Evolutionary conservation across 2,329 filamentous ascomycete species (phyloP), one percentile per base, ranked within the genome.

Genomic region (Dothidotthia symphoricarpi): DNA sequence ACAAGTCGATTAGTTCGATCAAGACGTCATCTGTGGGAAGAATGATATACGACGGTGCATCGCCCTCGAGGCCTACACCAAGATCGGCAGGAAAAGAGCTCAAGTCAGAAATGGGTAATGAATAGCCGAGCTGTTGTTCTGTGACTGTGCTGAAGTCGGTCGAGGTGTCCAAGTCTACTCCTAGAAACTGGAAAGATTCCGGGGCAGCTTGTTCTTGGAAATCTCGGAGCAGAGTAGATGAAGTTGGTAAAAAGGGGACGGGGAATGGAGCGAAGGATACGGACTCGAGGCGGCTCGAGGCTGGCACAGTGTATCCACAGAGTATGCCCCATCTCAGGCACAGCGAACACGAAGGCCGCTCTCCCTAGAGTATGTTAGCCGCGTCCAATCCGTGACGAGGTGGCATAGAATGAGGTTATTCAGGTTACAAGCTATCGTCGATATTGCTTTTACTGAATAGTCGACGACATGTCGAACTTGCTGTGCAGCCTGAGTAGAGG

Each of bases 241-340:
- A n/a, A n/a, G n/a, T n/a, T n/a, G n/a, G n/a, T n/a, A n/a, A 22
- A 22, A 6, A 22, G 19, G 19, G 19, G 9, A 9, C 19, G 9
- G 19, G 9, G 19, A 22, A 22, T 9, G 19, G 9, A 9, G 9
- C 19, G 5, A 9, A 5, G 9, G 9, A 22, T 9, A 9, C 19
- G 19, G 5, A 22, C 19, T 22, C 19, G 5, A 5, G 5, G 19
- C 19, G 19, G 19, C 9, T 9, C 9, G 37, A n/a, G 6, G 36
- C 22, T 6, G 39, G 31, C 17, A 33, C 29, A 6, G 31, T 15
- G 33, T 61, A 63, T 16, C 55, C 52, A 35, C 60, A 63, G 13
- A 25, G 32, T 6, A 56, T 26, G 11, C 52, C 49, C 48, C 49
- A 52, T 49, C 54, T 62, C 4, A 24, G 41, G 31, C 60, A 61